These are phyloP conservation scores for Hymenoscyphus repandus DNA, from an alignment of 2,329 filamentous ascomycete genomes.

Conservation along the genomic window DNA sequence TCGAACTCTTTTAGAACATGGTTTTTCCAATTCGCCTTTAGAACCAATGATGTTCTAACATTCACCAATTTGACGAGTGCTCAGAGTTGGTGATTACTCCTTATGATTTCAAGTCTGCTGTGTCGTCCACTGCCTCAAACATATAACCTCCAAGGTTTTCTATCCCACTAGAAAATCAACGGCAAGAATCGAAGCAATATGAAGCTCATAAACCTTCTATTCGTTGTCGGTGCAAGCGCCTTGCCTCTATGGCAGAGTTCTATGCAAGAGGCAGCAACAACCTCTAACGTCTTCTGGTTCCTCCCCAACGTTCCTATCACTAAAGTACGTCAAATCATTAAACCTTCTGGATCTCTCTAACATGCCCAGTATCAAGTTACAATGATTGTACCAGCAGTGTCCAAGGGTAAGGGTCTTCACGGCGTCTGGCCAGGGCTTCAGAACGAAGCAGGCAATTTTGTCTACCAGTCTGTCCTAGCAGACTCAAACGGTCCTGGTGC, in stretches of 20 bases:
- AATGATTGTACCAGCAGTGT: slow-evolving; percentile 17
- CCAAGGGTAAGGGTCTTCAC: slow-evolving; percentile 12
- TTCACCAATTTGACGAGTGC: too few relatives aligned
- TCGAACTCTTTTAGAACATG: too few relatives aligned
- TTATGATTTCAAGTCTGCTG: too few relatives aligned
- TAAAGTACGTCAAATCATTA: slow-evolving; percentile 8
- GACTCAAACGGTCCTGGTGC: slow-evolving; percentile 17
- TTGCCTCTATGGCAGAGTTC: slow-evolving; percentile 1
- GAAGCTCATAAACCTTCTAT: slow-evolving; percentile 1
- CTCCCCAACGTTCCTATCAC: slow-evolving; percentile 14
- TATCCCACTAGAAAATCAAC: neutral
- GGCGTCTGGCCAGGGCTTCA: slow-evolving; percentile 18
- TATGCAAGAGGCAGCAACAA: neutral
- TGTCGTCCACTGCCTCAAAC: too few relatives aligned
- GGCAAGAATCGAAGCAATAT: slow-evolving; percentile 16
- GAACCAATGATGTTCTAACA: too few relatives aligned
- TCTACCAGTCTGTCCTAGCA: slow-evolving; percentile 19
- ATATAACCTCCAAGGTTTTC: neutral
- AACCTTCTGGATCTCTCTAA: neutral
- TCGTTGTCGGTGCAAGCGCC: neutral
- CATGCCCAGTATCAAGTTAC: slow-evolving; percentile 15
- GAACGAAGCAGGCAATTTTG: slow-evolving; percentile 12
- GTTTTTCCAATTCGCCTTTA: too few relatives aligned
- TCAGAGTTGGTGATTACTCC: too few relatives aligned
- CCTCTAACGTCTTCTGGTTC: slow-evolving; percentile 12